A percentile compares a stretch with the other conserved stretches of the same genome.
Conservation (phyloP, 257 asterid species). For the Solanum corneliomulleri region DNA sequence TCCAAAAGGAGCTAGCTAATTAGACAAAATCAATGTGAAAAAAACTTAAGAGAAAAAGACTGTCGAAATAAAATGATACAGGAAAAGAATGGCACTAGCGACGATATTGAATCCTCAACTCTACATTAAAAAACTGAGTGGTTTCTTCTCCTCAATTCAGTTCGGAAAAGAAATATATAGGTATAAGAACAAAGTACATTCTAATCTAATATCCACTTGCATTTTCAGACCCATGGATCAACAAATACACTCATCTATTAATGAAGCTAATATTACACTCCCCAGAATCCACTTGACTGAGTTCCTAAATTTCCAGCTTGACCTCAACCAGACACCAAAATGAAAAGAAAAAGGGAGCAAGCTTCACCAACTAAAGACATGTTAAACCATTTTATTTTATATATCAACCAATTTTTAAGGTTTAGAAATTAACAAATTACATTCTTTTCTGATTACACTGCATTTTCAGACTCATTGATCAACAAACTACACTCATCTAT, state of each 20-base stretch:
- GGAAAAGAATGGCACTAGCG: neutral
- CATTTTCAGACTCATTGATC: neutral
- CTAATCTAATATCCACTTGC: neutral
- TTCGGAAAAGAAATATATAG: neutral
- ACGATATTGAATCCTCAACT: neutral
- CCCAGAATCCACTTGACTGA: neutral
- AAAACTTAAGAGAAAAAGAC: neutral
- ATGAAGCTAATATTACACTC: neutral
- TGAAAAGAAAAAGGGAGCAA: neutral
- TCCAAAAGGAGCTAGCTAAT: neutral
- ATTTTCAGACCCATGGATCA: neutral
- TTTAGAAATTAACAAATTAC: neutral
- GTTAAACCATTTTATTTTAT: neutral
- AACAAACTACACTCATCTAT: neutral
- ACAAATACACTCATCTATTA: neutral
- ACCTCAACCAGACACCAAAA: neutral
- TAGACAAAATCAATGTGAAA: neutral
- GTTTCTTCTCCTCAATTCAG: neutral
- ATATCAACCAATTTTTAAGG: neutral
- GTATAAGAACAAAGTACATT: neutral
- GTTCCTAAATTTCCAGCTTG: neutral
- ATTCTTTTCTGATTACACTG: neutral
- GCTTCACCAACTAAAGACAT: neutral
- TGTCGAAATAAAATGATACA: neutral
- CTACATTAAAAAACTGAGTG: neutral